Evolutionary conservation across 352 stramenopile species (phyloP).

Genomic region (Globisporangium barbulae): DNA sequence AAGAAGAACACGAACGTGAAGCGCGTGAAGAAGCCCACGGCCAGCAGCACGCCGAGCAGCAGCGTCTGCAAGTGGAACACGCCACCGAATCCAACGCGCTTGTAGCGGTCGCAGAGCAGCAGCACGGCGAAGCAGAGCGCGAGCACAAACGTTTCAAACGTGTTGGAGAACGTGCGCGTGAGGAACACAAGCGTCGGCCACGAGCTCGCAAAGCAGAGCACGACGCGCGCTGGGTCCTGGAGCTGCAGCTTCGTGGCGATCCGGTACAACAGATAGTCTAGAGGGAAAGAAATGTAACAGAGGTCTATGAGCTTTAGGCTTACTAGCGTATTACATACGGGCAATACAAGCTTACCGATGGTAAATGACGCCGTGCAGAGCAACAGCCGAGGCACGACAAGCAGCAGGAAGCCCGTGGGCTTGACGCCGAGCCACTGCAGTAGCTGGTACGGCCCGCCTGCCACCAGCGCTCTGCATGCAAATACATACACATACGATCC

Average conservation of each 20-base stretch:
- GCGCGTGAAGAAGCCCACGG: conserved; percentile 69
- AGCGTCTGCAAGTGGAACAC: conserved; percentile 49
- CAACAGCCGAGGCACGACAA: conserved; percentile 54
- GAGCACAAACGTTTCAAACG: conserved; percentile 64
- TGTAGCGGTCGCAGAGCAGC: conserved; percentile 42
- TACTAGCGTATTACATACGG: not conserved
- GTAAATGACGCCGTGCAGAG: conserved; percentile 60
- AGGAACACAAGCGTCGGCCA: conserved; percentile 70
- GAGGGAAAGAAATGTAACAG: not conserved
- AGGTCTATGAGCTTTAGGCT: not conserved
- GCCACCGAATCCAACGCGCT: conserved; percentile 22
- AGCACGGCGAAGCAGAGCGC: conserved; percentile 51
- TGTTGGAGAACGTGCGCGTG: conserved; percentile 80
- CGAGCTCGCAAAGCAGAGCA: conserved; percentile 62
- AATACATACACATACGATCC: not conserved
- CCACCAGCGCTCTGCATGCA: conserved; percentile 36
- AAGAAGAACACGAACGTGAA: conserved; percentile 87
- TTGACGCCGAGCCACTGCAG: conserved; percentile 35
- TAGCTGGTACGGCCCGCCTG: conserved; percentile 46
- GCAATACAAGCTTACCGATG: conserved; percentile 26
- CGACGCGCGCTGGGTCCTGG: conserved; percentile 17
- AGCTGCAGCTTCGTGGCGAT: conserved; percentile 30
- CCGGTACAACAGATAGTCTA: conserved; percentile 44
- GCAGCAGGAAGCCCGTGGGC: conserved; percentile 38
- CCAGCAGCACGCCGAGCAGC: conserved; percentile 59